phyloP scores from a whole-genome alignment of 2,329 filamentous ascomycete species.

The Plenodomus tracheiphilus region DNA sequence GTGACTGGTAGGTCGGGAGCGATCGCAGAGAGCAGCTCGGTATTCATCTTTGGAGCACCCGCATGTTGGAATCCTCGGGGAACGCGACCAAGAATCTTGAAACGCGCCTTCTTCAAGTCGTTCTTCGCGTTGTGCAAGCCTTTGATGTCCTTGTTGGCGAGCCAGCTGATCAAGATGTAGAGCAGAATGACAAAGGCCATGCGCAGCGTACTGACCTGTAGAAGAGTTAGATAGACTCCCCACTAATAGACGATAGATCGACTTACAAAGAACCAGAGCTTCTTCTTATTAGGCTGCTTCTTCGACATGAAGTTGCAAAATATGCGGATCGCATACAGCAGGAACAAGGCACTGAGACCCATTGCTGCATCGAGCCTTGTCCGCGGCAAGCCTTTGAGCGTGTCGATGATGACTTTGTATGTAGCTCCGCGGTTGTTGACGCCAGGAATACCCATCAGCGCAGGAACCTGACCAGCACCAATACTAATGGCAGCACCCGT shows the following conservation, averaged over 20 bases:
- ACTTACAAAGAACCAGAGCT: slow-evolving; percentile 75
- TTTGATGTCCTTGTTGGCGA: slow-evolving; percentile 67
- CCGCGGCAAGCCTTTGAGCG: slow-evolving; percentile 69
- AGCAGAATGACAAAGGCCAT: slow-evolving; percentile 90
- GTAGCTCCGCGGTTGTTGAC: slow-evolving; percentile 77
- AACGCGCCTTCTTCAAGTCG: slow-evolving; percentile 60
- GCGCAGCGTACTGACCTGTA: slow-evolving; percentile 88
- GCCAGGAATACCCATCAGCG: slow-evolving; percentile 75
- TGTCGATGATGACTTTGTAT: slow-evolving; percentile 84
- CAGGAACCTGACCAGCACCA: slow-evolving; percentile 77
- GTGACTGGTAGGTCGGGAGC: slow-evolving; percentile 76
- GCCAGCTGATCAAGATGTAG: slow-evolving; percentile 88
- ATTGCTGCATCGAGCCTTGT: slow-evolving; percentile 80
- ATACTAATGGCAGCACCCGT: slow-evolving; percentile 94
- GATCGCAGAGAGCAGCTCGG: slow-evolving; percentile 68
- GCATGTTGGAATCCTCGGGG: slow-evolving; percentile 69
- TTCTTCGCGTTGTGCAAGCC: slow-evolving; percentile 49
- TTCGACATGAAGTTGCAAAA: slow-evolving; percentile 58
- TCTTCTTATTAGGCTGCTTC: slow-evolving; percentile 72
- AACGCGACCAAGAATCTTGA: slow-evolving; percentile 61
- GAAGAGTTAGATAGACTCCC: slow-evolving; percentile 69
- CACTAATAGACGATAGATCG: slow-evolving; percentile 56
- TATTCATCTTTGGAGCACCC: slow-evolving; percentile 70
- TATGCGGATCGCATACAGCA: slow-evolving; percentile 64
- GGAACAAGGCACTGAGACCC: slow-evolving; percentile 75